A percentile compares a stretch with the other conserved stretches of the same genome.
Evolutionary conservation across 768 basidiomycete species (phyloP).

Genomic region (Rhizopogon vesiculosus): DNA sequence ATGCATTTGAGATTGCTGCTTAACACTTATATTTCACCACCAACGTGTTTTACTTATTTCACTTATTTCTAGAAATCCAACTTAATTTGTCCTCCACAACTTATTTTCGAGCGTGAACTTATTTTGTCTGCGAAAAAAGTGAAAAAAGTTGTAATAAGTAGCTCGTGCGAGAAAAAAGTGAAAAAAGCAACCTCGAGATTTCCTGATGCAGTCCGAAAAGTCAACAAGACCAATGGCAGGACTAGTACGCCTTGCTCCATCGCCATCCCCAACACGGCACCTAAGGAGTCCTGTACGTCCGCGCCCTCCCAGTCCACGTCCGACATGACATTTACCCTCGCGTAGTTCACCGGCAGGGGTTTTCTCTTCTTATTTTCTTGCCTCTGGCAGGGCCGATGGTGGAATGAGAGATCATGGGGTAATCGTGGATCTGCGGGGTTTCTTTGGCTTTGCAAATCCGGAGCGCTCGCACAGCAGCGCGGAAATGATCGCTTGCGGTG

Average conservation of each 20-base stretch:
- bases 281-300: constrained; percentile 55
- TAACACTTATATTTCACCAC: no score
- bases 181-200: no score
- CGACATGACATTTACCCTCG: constrained; percentile 43
- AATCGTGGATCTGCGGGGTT: constrained; percentile 16
- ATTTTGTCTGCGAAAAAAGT: no score
- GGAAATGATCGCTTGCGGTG: constrained; percentile 62
- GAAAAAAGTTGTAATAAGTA: no score
- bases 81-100: no score
- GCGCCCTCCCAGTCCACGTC: constrained; percentile 84
- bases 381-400: constrained; percentile 12
- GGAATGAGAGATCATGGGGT: constrained; percentile 18
- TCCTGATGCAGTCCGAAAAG: constrained; percentile 17
- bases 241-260: constrained; percentile 26
- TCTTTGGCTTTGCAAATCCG: constrained; percentile 16
- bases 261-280: constrained; percentile 35
- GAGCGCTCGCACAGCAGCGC: constrained; percentile 64
- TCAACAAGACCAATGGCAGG: constrained; percentile 16
- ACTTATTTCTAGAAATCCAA: no score
- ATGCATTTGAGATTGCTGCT: no score
- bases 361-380: constrained; percentile 28
- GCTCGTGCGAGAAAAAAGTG: no score
- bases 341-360: constrained; percentile 58
- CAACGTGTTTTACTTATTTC: no score
- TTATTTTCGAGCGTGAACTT: no score